Base-by-base conservation (phyloP, 2,329 filamentous ascomycete genomes). In the Ambrosiella xylebori region DNA sequence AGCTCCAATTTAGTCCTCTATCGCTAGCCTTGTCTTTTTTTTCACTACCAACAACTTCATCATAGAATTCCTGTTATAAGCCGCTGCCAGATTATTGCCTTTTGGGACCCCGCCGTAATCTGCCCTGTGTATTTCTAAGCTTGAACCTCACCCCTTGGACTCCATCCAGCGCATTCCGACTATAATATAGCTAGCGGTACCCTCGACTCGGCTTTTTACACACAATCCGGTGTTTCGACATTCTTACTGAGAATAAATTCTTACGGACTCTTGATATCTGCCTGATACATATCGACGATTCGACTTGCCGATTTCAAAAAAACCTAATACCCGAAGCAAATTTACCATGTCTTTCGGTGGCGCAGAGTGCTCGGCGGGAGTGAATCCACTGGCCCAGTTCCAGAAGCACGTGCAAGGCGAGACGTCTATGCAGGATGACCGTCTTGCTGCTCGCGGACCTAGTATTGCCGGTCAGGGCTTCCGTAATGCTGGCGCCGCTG, bases 351-450 rank as follows among this genome's bases (percentile, higher is more conserved):
- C 52, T 54, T 97, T 98, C 71, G 88, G 88, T 70, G 90, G 91
- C 65, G 86, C 91, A 65, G 93, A 97, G 74, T 98, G 93, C 78
- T 97, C 91, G 59, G 94, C 93, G 62, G 89, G 87, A 63, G 88
- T 85, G 67, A 98, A 98, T 71, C 93, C 94, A 59, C 82, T 98
- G 66, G 91, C 88, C 68, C 93, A 97, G 76, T 95, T 98, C 70
- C 88, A 90, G 63, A 98, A 98, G 72, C 90, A 96, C 71, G 88
- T 93, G 59, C 87, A 94, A 68, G 88, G 95, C 77, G 93, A 98
- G 74, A 95, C 90, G 73, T 93, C 87, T 59, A 75, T 97, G 59
- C 93, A 97, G 73, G 80, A 90, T 66, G 93, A 98, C 71, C 82
- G 93, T 61, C 76, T 97, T 61, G 83, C 87, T 61, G 88, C 87